Evolutionary conservation across 352 stramenopile species (phyloP).

Genomic region (Globisporangium sylvaticum): DNA sequence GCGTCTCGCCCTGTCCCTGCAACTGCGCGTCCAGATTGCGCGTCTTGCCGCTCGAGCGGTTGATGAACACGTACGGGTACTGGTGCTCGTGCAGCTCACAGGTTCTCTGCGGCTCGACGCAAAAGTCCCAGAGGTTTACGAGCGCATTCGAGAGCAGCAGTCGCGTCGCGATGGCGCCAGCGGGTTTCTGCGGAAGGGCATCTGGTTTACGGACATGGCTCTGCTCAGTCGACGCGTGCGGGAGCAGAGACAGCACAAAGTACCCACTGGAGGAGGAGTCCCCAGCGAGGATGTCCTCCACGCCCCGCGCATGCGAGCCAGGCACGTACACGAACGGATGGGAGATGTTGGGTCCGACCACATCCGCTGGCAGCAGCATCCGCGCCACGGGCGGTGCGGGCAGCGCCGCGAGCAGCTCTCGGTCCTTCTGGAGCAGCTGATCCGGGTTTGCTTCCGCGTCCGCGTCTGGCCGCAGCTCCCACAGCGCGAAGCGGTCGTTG

Average conservation of each 20-base stretch:
- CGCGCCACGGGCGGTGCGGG: constrained; percentile 20
- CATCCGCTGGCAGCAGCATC: constrained; percentile 23
- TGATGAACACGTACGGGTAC: constrained; percentile 40
- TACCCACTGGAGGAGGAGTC: neutral
- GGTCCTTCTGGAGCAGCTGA: constrained; percentile 22
- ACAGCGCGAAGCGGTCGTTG: constrained; percentile 32
- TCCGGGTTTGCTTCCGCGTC: neutral
- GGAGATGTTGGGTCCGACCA: neutral
- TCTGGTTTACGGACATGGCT: neutral
- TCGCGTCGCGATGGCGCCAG: constrained; percentile 22
- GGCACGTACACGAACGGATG: constrained; percentile 3
- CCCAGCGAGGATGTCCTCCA: neutral
- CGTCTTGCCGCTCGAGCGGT: constrained; percentile 28
- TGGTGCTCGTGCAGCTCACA: constrained; percentile 38
- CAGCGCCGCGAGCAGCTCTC: constrained; percentile 17
- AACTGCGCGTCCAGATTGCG: constrained; percentile 26
- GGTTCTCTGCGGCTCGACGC: constrained; percentile 19
- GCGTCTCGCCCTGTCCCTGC: constrained; percentile 21
- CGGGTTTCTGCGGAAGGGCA: neutral
- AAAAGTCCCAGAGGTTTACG: constrained; percentile 41
- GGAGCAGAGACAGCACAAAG: constrained; percentile 17
- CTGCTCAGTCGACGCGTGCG: neutral
- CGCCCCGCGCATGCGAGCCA: neutral
- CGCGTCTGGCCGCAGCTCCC: constrained; percentile 22
- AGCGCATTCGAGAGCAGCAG: constrained; percentile 31